phyloP scores from a whole-genome alignment of 345 rosid species.

The Fremontodendron californicum region DNA sequence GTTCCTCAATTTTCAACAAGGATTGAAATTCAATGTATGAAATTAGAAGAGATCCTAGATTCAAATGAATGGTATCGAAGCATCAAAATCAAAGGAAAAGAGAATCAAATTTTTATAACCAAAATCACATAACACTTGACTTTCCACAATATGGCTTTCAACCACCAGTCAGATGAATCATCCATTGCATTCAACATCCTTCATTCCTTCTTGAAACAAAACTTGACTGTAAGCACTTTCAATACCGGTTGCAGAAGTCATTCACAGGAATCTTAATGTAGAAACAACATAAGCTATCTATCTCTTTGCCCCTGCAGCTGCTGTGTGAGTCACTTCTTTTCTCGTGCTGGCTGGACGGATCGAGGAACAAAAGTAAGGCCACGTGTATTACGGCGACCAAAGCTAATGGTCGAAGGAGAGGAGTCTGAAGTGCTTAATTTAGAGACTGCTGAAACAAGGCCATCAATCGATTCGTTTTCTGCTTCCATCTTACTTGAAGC shows the following conservation, averaged over 20 bases:
- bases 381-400: slow-evolving; percentile 72
- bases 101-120: background rate
- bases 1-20: background rate
- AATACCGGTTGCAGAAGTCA: background rate
- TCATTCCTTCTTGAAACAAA: background rate
- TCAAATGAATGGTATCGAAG: background rate
- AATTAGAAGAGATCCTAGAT: background rate
- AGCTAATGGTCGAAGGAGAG: slow-evolving; percentile 72
- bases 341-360: slow-evolving; percentile 44
- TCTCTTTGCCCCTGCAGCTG: slow-evolving; percentile 23
- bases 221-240: background rate
- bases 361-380: slow-evolving; percentile 76
- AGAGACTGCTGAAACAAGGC: slow-evolving; percentile 80
- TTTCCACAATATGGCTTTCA: background rate
- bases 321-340: slow-evolving; percentile 33
- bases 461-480: slow-evolving; percentile 59
- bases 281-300: slow-evolving; percentile 10
- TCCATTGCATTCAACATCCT: background rate
- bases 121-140: background rate
- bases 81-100: slow-evolving; percentile 3
- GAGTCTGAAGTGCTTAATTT: slow-evolving; percentile 68
- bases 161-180: background rate
- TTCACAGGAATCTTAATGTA: background rate
- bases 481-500: slow-evolving; percentile 60
- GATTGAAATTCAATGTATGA: background rate